Evolutionary conservation across 2,329 filamentous ascomycete species (phyloP), one percentile per base, ranked within the genome.

Genomic region (Pseudogymnoascus sp.): DNA sequence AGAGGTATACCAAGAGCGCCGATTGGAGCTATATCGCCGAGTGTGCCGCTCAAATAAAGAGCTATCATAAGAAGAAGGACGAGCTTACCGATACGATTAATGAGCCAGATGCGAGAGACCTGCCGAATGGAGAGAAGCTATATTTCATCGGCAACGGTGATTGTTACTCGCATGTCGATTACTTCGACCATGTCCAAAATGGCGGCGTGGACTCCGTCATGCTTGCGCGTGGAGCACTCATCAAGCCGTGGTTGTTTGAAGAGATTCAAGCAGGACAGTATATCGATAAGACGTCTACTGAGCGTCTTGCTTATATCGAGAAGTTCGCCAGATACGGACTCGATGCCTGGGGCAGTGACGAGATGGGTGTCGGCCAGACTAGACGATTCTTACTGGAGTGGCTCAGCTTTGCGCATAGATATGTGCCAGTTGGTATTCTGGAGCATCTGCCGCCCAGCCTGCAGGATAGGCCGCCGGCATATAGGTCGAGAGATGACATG

Each of bases 191-290:
- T 71, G 80, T 97, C 40, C 81, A 88, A 59, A 83, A 93, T 64
- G 83, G 90, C 37, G 84, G 85, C 56, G 92, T 97, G 53, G 93
- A 97, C 77, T 86, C 86, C n/a, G 90, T 96, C 73, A 97, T 99
- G 94, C 86, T 97, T 65, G 94, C 88, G n/a, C 90, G 94, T 65
- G 94, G 94, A 63, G 94, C 94, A 8, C 83, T 99, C 64, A 91
- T 97, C 77, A 99, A 99, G 78, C 94, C 94, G 0, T 99, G 94
- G 94, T 81, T 99, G 66, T 99, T 97, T 73, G 94, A 99, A 75
- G 94, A 99, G 76, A 97, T 99, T 63, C 85, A 90, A 68, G 84
- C 86, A 66, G 89, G 90, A 4, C 94, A 97, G 76, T 97, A 97
- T 73, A 84, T 99, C 40, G 94, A 99, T 79, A 99, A 99, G 76